phyloP scores from a whole-genome alignment of 805 yeast species.

The Schwanniomyces yamadae region DNA sequence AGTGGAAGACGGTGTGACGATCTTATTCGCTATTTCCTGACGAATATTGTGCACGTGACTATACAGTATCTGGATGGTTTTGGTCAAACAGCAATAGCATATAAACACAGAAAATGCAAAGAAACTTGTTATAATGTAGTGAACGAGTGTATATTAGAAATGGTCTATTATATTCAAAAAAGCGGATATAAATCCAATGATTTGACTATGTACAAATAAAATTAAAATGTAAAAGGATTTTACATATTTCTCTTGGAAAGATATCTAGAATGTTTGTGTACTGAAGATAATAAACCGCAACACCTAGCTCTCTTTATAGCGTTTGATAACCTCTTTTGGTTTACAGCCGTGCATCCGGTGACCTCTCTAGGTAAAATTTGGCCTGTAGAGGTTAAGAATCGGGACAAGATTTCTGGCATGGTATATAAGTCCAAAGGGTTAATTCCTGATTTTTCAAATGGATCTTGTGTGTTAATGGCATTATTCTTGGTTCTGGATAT shows the following conservation, averaged over 20 bases:
- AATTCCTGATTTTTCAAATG: constrained; percentile 50
- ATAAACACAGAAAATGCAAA: too few species aligned
- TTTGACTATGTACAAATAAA: too few species aligned
- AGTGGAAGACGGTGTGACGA: too few species aligned
- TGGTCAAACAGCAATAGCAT: too few species aligned
- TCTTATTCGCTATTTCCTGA: too few species aligned
- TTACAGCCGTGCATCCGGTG: constrained; percentile 63
- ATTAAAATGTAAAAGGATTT: neutral
- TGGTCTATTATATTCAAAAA: too few species aligned
- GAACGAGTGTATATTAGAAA: too few species aligned
- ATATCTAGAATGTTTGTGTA: constrained; percentile 59
- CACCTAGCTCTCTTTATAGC: constrained; percentile 81
- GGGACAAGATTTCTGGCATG: constrained; percentile 67
- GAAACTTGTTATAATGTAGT: too few species aligned
- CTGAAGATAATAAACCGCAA: constrained; percentile 73
- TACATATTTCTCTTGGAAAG: constrained; percentile 41
- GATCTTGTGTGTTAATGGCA: constrained; percentile 20
- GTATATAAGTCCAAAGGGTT: constrained; percentile 72
- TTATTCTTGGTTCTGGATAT: constrained; percentile 18
- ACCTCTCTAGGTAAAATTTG: constrained; percentile 70
- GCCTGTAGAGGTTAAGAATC: constrained; percentile 69
- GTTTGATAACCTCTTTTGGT: constrained; percentile 69
- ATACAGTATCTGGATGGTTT: too few species aligned
- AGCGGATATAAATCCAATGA: too few species aligned
- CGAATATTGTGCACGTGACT: too few species aligned